Conservation (phyloP, 306 rosid species). For the Lathyrus aphaca region DNA sequence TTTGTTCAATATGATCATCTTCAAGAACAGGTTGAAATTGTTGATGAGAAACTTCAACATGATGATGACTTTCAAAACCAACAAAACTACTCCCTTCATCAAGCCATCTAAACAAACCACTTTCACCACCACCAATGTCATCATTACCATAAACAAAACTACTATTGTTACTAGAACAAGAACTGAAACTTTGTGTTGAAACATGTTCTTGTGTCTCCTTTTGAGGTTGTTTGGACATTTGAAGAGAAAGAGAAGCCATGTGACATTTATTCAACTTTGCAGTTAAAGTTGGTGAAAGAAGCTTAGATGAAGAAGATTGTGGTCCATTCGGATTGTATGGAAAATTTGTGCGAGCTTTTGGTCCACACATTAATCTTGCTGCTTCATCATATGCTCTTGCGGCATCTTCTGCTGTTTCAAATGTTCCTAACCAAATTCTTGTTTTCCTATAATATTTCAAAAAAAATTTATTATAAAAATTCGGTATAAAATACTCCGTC, state of each 20-base stretch:
- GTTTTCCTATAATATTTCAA: conserved; percentile 54
- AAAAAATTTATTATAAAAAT: not conserved
- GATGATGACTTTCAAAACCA: conserved; percentile 32
- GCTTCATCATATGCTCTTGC: conserved; percentile 94
- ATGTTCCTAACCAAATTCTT: conserved; percentile 87
- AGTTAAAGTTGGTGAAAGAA: conserved; percentile 67
- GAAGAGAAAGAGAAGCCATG: conserved; percentile 74
- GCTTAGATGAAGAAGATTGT: conserved; percentile 54
- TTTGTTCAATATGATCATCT: conserved; percentile 84
- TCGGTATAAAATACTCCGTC: too few species aligned
- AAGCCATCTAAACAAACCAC: conserved; percentile 38
- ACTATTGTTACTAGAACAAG: not conserved
- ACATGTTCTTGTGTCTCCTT: conserved; percentile 39
- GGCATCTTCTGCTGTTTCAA: conserved; percentile 86
- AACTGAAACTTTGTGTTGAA: conserved; percentile 19
- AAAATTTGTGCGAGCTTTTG: conserved; percentile 77
- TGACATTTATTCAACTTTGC: conserved; percentile 77
- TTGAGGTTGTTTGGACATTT: conserved; percentile 53
- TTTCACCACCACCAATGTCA: conserved; percentile 35
- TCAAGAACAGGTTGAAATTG: conserved; percentile 68
- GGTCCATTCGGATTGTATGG: conserved; percentile 60
- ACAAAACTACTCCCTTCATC: conserved; percentile 44
- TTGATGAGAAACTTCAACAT: conserved; percentile 40
- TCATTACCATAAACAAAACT: conserved; percentile 10
- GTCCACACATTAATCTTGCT: conserved; percentile 77